Percentiles rank a stretch among this genome's conserved stretches.
These are phyloP conservation scores for Aurinia saxatilis DNA, from an alignment of 345 rosid genomes.

Conservation along the genomic window DNA sequence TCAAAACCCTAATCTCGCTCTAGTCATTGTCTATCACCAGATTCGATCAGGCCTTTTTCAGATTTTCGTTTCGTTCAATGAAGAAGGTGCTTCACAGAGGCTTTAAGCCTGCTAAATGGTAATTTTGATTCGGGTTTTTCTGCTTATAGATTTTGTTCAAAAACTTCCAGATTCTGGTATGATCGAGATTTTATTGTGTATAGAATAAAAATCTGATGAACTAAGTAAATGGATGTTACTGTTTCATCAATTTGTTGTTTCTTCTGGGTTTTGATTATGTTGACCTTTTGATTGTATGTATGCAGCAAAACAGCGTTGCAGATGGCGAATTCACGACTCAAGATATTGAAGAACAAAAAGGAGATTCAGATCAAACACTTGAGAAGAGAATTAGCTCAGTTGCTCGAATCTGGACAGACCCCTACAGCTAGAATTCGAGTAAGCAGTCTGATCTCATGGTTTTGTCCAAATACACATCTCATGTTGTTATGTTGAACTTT, in stretches of 20 bases:
- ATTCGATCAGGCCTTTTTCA: background rate
- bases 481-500: no score
- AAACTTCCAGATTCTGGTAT: background rate
- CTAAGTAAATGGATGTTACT: background rate
- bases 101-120: slow-evolving; percentile 95
- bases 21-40: background rate
- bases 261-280: background rate
- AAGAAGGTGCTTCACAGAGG: slow-evolving; percentile 54
- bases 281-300: background rate
- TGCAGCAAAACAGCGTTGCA: slow-evolving; percentile 79
- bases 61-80: slow-evolving; percentile 7
- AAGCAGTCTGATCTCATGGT: background rate
- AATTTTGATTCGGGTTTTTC: background rate
- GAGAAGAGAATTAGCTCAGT: slow-evolving; percentile 71
- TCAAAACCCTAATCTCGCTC: background rate
- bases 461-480: no score
- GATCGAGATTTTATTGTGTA: background rate
- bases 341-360: slow-evolving; percentile 67
- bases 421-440: slow-evolving; percentile 87
- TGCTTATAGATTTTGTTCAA: background rate
- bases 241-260: background rate
- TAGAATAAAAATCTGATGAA: background rate
- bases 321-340: slow-evolving; percentile 62
- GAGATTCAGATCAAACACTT: slow-evolving; percentile 61
- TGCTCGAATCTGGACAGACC: slow-evolving; percentile 71